A percentile compares a stretch with the other conserved stretches of the same genome.
phyloP scores from a whole-genome alignment of 2,329 filamentous ascomycete species.

The Apiospora malaysiana region DNA sequence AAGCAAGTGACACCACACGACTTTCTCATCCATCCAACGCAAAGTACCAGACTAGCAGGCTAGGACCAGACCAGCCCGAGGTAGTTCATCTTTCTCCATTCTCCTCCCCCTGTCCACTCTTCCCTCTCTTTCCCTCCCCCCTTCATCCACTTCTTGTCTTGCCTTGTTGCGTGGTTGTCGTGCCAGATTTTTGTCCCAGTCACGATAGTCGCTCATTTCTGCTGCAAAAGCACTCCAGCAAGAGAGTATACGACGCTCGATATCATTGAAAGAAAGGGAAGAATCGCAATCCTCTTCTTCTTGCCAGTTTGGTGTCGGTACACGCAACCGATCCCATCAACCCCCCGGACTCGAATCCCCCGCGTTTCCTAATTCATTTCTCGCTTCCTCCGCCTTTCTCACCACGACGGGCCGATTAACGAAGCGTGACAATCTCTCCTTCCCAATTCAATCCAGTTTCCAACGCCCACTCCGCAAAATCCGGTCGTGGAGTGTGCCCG shows the following conservation, averaged over 20 bases:
- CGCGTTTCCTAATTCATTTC: conserved; percentile 37
- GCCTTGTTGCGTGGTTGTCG: conserved; percentile 8
- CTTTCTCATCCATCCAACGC: not conserved
- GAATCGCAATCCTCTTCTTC: not conserved
- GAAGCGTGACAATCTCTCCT: conserved; percentile 32
- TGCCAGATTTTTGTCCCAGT: conserved; percentile 8
- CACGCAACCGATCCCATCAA: not conserved
- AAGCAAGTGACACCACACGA: conserved; percentile 7
- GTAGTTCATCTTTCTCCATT: conserved; percentile 18
- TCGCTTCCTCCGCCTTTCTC: conserved; percentile 39
- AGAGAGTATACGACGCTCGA: not conserved
- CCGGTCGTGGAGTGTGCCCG: conserved; percentile 25
- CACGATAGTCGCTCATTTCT: conserved; percentile 20
- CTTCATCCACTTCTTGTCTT: conserved; percentile 21
- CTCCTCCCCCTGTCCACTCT: conserved; percentile 17
- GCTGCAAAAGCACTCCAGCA: not conserved
- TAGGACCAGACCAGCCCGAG: conserved; percentile 17
- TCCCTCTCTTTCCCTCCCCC: not conserved
- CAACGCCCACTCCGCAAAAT: conserved; percentile 30
- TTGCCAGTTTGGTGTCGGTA: not conserved
- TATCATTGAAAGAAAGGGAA: not conserved
- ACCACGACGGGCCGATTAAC: conserved; percentile 43
- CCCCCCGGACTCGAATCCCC: conserved; percentile 31
- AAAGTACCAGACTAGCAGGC: not conserved
- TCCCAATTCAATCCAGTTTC: conserved; percentile 23